Percentiles rank a stretch among this genome's conserved stretches.
phyloP scores from a whole-genome alignment of 2,329 filamentous ascomycete genomes.

The Diaporthe nobilis region DNA sequence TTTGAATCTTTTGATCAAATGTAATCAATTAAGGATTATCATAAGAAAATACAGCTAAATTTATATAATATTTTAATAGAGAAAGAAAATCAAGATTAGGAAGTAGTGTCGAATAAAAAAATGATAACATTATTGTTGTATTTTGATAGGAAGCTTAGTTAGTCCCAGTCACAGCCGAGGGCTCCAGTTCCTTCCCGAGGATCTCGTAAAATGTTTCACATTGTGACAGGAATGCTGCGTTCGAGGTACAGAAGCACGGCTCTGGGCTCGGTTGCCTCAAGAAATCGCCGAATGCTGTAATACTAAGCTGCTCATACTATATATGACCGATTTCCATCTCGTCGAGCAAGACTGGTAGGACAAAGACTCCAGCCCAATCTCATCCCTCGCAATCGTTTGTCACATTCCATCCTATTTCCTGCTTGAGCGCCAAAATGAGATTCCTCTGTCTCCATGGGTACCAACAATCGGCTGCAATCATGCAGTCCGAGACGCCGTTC shows the following conservation, averaged over 20 bases:
- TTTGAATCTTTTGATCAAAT: too few species aligned
- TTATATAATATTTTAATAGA: too few species aligned
- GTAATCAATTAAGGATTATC: too few species aligned
- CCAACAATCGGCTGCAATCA: conserved; percentile 7
- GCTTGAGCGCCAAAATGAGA: not conserved
- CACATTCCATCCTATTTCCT: not conserved
- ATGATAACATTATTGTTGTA: not conserved
- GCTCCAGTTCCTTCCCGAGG: not conserved
- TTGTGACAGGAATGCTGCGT: not conserved
- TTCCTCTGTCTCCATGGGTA: conserved; percentile 17
- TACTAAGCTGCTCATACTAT: not conserved
- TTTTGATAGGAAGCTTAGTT: not conserved
- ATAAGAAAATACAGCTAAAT: too few species aligned
- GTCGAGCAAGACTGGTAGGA: not conserved
- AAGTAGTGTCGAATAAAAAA: too few species aligned
- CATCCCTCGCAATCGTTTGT: not conserved
- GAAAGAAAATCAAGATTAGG: too few species aligned
- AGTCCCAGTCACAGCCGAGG: not conserved
- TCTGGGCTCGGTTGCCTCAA: not conserved
- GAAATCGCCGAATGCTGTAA: not conserved
- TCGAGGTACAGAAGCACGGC: not conserved
- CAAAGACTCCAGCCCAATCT: not conserved
- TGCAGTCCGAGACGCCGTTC: conserved; percentile 2
- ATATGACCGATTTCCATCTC: conserved; percentile 4
- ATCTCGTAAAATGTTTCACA: not conserved